Base-by-base conservation (phyloP, 257 asterid species). In the Salvia splendens region DNA sequence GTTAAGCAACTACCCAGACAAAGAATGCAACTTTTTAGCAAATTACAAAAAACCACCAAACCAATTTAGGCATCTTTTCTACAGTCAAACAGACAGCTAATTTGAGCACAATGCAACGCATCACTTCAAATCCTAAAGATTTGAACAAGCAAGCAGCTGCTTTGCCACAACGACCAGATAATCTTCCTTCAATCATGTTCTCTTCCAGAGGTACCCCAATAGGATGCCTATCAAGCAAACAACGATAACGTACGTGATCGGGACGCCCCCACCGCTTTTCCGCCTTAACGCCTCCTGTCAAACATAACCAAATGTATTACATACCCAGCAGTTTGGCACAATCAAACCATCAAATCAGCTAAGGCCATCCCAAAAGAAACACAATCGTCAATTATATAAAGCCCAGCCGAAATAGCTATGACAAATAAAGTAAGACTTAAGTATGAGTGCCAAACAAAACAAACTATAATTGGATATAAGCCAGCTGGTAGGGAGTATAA, bases 131-230 rank as follows among this genome's bases (percentile, higher is more conserved):
- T 68, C 76, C 80, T 78, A 77, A 65, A 73, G 52, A 40, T 70
- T 33, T 33, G 54, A 76, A 77, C 76, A 66, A 71, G 68, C 65
- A 61, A 59, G 58, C 54, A 41, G 61, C 69, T 6, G 68, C 58
- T 52, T 60, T 42, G 74, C 50, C 45, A 59, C 28, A 24, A 24
- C 30, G 30, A 24, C 30, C 30, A 24, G 30, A 24, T 24, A 24
- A 24, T 24, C 30, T 24, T 24, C 30, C 30, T 24, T 24, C 1
- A 24, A n/a, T 74, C 46, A 12, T 17, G 20, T 42, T n/a, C 64
- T 85, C 73, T 90, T 90, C 86, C 88, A 64, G 67, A 88, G 82
- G 77, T 90, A 93, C 12, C 99, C 99, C 83, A 90, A 63, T 54
- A 93, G 61, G 73, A 91, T 72, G 68, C 99, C 95, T 24, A 93